Evolutionary conservation across 768 basidiomycete genomes (phyloP).

Genomic region (Trametes sanguinea): DNA sequence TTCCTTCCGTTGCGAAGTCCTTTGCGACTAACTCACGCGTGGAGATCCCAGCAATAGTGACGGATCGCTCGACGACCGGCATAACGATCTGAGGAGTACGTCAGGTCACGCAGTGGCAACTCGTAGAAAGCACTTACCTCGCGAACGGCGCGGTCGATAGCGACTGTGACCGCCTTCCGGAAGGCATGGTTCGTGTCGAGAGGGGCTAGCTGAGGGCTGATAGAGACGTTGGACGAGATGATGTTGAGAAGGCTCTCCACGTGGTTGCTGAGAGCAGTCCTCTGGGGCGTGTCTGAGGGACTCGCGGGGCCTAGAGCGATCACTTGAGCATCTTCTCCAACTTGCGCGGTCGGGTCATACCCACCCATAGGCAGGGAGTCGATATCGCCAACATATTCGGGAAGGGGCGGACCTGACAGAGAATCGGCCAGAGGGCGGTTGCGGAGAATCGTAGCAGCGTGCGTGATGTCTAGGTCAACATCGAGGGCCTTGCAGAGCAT

Average conservation of each 20-base stretch:
- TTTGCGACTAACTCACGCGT: constrained; percentile 93
- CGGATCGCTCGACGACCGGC: constrained; percentile 96
- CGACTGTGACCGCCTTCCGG: constrained; percentile 87
- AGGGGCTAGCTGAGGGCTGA: constrained; percentile 75
- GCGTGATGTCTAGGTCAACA: constrained; percentile 81
- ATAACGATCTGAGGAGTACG: constrained; percentile 71
- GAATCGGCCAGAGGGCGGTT: constrained; percentile 68
- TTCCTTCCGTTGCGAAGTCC: constrained; percentile 92
- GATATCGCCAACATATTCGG: constrained; percentile 80
- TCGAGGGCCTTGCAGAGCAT: constrained; percentile 91
- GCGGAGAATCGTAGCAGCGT: constrained; percentile 81
- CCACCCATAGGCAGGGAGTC: constrained; percentile 76
- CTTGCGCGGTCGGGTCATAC: constrained; percentile 55
- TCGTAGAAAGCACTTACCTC: constrained; percentile 54
- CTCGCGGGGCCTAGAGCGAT: constrained; percentile 60
- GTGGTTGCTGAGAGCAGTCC: constrained; percentile 65
- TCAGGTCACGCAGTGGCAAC: not conserved
- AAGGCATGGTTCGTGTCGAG: constrained; percentile 78
- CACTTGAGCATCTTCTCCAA: constrained; percentile 60
- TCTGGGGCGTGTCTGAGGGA: constrained; percentile 58
- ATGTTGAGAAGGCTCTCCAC: constrained; percentile 78
- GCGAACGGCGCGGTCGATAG: constrained; percentile 91
- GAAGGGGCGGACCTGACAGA: constrained; percentile 60
- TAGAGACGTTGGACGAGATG: constrained; percentile 70
- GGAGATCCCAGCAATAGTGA: constrained; percentile 97